Evolutionary conservation across 371 early-diverging fungal species (phyloP), one percentile per base, ranked within the genome.

Genomic region (Thermomucor indicae-seudaticae): DNA sequence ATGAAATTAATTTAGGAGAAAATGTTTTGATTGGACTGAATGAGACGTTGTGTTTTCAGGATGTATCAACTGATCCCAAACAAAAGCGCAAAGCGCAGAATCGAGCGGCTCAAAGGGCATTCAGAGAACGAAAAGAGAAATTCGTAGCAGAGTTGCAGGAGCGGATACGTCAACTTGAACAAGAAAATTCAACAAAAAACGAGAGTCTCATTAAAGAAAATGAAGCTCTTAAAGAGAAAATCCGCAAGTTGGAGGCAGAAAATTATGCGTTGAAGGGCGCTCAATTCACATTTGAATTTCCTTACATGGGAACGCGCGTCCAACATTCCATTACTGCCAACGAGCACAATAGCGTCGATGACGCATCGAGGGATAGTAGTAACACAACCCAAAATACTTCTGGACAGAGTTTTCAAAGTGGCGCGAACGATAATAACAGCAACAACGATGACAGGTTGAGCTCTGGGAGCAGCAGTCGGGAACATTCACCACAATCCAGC

Each of bases 81-180:
- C 70, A 76, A 64, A 87, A 87, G 57, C 79, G 89, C 45, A 83
- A 84, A 14, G 89, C 86, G 5, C 88, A 89, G 63, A 89, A 89
- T 56, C 66, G 89, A 47, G 87, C 85, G 8, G 89, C 89, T 5
- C 89, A 89, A 55, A 67, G 88, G 7, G 89, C 89, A 2, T 89
- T 89, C 58, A 68, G 89, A 43, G 85, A 89, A 47, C 81, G 89
- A 41, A 83, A 84, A 63, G 85, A 87, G 51, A 72, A 78, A 49
- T 80, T 85, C 57, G 77, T 87, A 22, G 61, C 78, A 46, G 73
- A 78, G 27, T 62, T 89, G 6, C 84, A 87, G 49, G 78, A 70
- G 37, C 68, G 75, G n/a, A 83, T 90, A 44, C 71, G 71, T 40
- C 81, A 81, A 31, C 70, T 90, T n/a, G 77, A 80, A 28, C 79